Evolutionary conservation across 768 basidiomycete species (phyloP).

Genomic region (Melanogaster broomeanus): DNA sequence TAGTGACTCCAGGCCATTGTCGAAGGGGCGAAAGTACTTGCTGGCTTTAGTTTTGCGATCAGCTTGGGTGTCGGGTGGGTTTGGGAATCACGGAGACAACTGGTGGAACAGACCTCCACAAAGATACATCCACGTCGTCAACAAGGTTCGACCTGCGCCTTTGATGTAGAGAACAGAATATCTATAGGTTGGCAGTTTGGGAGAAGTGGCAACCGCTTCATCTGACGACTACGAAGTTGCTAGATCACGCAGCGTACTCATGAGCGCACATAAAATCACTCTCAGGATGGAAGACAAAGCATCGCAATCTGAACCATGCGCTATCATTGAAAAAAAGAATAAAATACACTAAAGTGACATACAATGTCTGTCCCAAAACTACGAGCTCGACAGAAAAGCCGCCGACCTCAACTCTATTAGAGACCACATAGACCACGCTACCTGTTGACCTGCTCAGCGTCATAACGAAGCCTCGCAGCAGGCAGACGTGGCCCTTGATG

Average conservation of each 20-base stretch:
- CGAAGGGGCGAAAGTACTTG: slow-evolving; percentile 9
- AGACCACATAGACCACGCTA: slow-evolving; percentile 45
- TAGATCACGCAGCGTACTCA: no score
- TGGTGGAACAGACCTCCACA: no score
- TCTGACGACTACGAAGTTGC: no score
- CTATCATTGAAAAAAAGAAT: neutral
- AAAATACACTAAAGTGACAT: neutral
- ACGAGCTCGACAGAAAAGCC: slow-evolving; percentile 47
- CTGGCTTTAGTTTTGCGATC: slow-evolving; percentile 32
- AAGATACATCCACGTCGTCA: no score
- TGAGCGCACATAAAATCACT: no score
- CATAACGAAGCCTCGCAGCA: slow-evolving; percentile 62
- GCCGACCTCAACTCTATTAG: slow-evolving; percentile 63
- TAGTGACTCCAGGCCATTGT: neutral
- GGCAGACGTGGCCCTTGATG: slow-evolving; percentile 42
- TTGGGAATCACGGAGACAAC: slow-evolving; percentile 10
- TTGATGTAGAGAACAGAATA: no score
- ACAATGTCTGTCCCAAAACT: slow-evolving; percentile 68
- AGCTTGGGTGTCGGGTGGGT: slow-evolving; percentile 19
- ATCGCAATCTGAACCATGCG: no score
- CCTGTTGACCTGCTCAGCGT: slow-evolving; percentile 46
- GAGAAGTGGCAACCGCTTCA: no score
- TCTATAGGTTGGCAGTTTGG: no score
- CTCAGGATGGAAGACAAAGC: slow-evolving; percentile 3
- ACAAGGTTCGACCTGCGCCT: no score